Evolutionary conservation across 129 eudicot genomes (phyloP), one percentile per base, ranked within the genome.

Genomic region (Gnaphalium uliginosum): DNA sequence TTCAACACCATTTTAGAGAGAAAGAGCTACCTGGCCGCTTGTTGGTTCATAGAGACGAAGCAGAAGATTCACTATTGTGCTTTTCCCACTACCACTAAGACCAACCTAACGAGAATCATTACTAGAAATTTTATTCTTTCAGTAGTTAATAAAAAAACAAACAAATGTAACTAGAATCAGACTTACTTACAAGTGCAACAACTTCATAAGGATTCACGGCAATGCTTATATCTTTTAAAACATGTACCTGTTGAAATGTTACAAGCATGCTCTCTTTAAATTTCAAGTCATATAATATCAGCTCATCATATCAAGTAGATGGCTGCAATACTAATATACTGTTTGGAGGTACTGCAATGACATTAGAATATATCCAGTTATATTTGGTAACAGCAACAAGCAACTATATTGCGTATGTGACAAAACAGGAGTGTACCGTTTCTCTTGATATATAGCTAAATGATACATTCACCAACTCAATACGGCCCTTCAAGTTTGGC

Each of bases 41-140:
- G 89, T 91, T 86, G 99, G 99, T 83, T 95, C 97, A 78, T 95
- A 95, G 66, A 95, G 93, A 74, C 94, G 92, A 33, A 95, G 99
- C 60, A 95, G 79, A 81, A 95, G 99, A 81, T 82, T 91, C 57
- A 95, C 97, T 17, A 95, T 77, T 54, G 97, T 91, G 86, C 97
- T 95, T 83, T 95, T 95, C 60, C 99, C 99, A 72, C 99, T 95
- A 71, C 99, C 99, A 81, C 99, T 95, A 69, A 95, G 96, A 78
- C 99, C 99, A 78, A 95, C 99, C 99, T 95, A 83, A 78, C 78
- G 43, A 71, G 64, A 37, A 61, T 25, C 17, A 23, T 66, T 11
- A 73, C 56, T 21, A 69, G 19, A 54, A 41, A 62, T 29, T 60
- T 65, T 75, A 63, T 27, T 61, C 77, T 73, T 62, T 61, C 37